Evolutionary conservation across 768 basidiomycete genomes (phyloP).

Genomic region (Collybiopsis confluens): DNA sequence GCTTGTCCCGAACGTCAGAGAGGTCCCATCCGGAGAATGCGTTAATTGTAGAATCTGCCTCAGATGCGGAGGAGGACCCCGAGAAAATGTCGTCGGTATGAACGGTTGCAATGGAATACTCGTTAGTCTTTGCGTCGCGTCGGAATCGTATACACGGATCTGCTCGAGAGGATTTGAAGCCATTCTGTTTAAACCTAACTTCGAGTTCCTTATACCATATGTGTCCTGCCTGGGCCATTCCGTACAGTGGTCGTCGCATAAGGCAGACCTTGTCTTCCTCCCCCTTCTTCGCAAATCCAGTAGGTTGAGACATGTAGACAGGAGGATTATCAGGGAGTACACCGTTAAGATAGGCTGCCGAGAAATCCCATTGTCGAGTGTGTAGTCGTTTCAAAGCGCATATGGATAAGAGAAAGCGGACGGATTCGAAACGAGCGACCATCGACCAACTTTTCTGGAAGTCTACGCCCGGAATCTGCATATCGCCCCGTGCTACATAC

Average conservation of each 20-base stretch:
- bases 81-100: neutral
- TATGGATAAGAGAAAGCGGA: constrained; percentile 13
- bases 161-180: neutral
- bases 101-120: neutral
- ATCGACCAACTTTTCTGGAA: constrained; percentile 11
- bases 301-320: constrained; percentile 17
- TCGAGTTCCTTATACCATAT: constrained; percentile 8
- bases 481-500: constrained; percentile 24
- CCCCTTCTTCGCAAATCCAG: constrained; percentile 11
- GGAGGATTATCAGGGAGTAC: constrained; percentile 9
- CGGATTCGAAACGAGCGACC: constrained; percentile 10
- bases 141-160: neutral
- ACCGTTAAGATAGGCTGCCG: constrained; percentile 18
- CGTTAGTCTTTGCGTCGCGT: neutral
- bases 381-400: neutral
- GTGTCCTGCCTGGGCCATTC: constrained; percentile 5
- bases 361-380: constrained; percentile 12
- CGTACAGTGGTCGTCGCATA: neutral
- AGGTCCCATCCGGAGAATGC: neutral
- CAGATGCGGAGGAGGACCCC: neutral
- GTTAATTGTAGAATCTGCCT: neutral
- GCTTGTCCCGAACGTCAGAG: neutral
- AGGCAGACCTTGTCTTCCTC: constrained; percentile 4
- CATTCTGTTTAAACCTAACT: neutral
- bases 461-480: constrained; percentile 25